Conservation (phyloP, 2,329 filamentous ascomycete species). For the Macrophomina tecta region DNA sequence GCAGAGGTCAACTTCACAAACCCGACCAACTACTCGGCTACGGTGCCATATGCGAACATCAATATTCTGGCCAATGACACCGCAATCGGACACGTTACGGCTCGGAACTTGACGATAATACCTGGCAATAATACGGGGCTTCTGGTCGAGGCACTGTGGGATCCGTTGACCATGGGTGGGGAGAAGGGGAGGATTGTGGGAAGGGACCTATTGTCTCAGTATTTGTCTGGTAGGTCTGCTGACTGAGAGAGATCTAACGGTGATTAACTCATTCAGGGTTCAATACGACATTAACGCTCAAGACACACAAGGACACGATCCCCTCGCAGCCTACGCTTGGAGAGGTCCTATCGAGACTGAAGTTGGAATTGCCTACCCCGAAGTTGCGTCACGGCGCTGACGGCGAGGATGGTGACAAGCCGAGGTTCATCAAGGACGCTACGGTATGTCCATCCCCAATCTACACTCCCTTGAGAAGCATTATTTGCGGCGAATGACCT, state of each 20-base stretch:
- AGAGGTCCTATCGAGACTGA: conserved; percentile 72
- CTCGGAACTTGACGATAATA: conserved; percentile 66
- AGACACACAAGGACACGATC: conserved; percentile 73
- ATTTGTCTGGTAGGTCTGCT: conserved; percentile 71
- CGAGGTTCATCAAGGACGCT: conserved; percentile 82
- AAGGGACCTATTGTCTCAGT: conserved; percentile 78
- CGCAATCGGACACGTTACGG: conserved; percentile 75
- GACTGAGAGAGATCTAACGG: neutral
- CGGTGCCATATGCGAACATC: conserved; percentile 79
- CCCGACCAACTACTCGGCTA: conserved; percentile 83
- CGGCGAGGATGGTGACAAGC: conserved; percentile 47
- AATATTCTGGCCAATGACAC: conserved; percentile 76
- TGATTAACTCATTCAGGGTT: conserved; percentile 56
- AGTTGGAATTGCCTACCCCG: conserved; percentile 75
- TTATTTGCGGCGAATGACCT: too few relatives aligned
- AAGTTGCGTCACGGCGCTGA: conserved; percentile 57
- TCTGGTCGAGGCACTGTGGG: conserved; percentile 73
- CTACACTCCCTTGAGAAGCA: too few relatives aligned
- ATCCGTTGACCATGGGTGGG: conserved; percentile 69
- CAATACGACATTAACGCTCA: conserved; percentile 80
- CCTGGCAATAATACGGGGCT: conserved; percentile 76
- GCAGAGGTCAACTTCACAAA: conserved; percentile 85
- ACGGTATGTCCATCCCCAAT: conserved; percentile 54
- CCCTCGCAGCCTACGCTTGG: conserved; percentile 76
- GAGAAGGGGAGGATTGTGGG: conserved; percentile 66